phyloP scores from a whole-genome alignment of 345 rosid genomes.

The Aurinia saxatilis region DNA sequence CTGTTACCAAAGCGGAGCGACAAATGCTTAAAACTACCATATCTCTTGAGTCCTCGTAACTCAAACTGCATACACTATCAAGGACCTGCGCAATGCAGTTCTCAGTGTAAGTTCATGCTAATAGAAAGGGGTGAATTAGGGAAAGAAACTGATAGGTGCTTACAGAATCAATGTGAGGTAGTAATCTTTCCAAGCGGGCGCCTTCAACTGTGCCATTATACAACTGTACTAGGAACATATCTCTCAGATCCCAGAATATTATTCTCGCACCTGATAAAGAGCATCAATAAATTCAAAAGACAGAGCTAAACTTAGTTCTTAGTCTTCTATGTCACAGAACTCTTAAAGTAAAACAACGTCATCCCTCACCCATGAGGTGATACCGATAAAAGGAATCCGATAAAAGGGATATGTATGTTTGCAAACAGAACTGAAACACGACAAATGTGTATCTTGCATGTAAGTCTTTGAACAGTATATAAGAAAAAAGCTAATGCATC shows the following conservation, averaged over 20 bases:
- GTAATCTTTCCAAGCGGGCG: slow-evolving; percentile 71
- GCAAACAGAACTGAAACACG: not conserved
- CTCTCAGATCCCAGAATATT: slow-evolving; percentile 89
- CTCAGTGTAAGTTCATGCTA: slow-evolving; percentile 6
- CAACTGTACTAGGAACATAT: slow-evolving; percentile 53
- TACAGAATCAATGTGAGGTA: slow-evolving; percentile 73
- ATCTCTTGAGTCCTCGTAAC: slow-evolving; percentile 73
- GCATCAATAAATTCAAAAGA: not conserved
- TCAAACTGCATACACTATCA: slow-evolving; percentile 61
- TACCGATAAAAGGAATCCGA: not conserved
- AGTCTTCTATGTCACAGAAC: not conserved
- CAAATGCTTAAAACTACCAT: slow-evolving; percentile 73
- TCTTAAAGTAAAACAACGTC: not conserved
- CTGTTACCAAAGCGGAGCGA: slow-evolving; percentile 57
- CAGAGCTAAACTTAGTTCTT: not conserved
- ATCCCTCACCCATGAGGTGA: not conserved
- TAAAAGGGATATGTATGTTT: not conserved
- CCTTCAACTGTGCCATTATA: slow-evolving; percentile 67
- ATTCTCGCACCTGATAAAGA: slow-evolving; percentile 60
- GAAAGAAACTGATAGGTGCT: slow-evolving; percentile 21
- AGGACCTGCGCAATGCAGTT: slow-evolving; percentile 54
- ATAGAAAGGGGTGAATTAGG: slow-evolving; percentile 4
- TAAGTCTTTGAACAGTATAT: not conserved
- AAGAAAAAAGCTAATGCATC: not conserved
- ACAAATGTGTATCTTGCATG: not conserved